These are phyloP conservation scores for Ceratobasidium sp. DNA, from an alignment of 1,284 basidiomycete species.

Conservation along the genomic window DNA sequence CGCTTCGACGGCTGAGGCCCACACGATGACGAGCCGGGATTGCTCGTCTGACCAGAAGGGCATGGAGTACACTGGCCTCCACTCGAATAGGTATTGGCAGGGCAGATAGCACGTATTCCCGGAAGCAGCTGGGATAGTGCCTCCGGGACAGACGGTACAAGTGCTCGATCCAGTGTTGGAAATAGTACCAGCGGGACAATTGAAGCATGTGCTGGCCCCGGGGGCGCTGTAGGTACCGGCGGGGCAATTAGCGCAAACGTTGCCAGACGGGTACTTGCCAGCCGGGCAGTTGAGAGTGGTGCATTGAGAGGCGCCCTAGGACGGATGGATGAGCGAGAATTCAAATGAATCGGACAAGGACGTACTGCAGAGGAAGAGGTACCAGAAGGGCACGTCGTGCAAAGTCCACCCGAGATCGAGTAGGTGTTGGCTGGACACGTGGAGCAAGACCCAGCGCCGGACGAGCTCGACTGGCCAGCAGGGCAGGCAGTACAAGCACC, in stretches of 20 bases:
- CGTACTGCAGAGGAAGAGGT: neutral
- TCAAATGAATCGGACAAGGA: too few relatives aligned
- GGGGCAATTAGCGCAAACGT: neutral
- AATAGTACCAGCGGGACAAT: slow-evolving; percentile 2
- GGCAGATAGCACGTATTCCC: slow-evolving; percentile 10
- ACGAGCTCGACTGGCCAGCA: neutral
- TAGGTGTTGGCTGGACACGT: slow-evolving; percentile 15
- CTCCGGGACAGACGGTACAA: slow-evolving; percentile 23
- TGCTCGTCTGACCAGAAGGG: slow-evolving; percentile 17
- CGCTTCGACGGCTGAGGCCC: slow-evolving; percentile 28
- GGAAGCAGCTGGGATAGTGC: neutral
- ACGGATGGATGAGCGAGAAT: neutral
- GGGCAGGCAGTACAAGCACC: slow-evolving; percentile 28
- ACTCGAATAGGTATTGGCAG: slow-evolving; percentile 22
- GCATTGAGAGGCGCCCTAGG: slow-evolving; percentile 2
- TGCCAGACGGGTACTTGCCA: neutral
- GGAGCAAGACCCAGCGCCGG: neutral
- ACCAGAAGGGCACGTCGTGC: neutral
- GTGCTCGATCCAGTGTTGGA: slow-evolving; percentile 17
- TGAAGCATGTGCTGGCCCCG: too few relatives aligned
- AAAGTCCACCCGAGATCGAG: neutral
- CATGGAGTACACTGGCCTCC: slow-evolving; percentile 35
- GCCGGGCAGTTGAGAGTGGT: neutral
- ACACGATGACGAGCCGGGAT: slow-evolving; percentile 24
- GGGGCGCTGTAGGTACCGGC: too few relatives aligned